Conservation (phyloP, 805 yeast genomes). For the Myxozyma neglecta region DNA sequence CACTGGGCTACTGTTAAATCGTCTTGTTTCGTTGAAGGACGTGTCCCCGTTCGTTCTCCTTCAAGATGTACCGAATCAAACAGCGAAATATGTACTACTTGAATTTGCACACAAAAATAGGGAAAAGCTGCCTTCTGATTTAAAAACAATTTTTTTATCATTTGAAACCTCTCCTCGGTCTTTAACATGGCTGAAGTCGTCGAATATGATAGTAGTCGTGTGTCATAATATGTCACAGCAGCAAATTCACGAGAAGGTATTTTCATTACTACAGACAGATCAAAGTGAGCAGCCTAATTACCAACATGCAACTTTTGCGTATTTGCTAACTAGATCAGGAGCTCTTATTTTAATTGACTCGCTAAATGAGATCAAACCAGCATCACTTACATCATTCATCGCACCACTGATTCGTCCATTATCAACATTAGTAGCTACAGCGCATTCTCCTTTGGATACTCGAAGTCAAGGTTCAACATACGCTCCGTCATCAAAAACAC, state of each 20-base stretch:
- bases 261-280: constrained; percentile 19
- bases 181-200: constrained; percentile 31
- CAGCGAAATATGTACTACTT: constrained; percentile 54
- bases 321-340: neutral
- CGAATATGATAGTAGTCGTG: constrained; percentile 1
- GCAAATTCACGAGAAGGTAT: constrained; percentile 31
- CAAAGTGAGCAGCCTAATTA: constrained; percentile 11
- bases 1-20: constrained; percentile 48
- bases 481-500: constrained; percentile 21
- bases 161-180: constrained; percentile 57
- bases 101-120: constrained; percentile 56
- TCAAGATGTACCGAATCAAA: constrained; percentile 69
- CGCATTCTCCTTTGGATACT: constrained; percentile 3
- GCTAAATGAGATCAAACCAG: constrained; percentile 56
- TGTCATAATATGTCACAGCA: constrained; percentile 14
- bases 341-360: constrained; percentile 64
- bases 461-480: constrained; percentile 3
- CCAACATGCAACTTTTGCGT: neutral
- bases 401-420: constrained; percentile 51
- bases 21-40: constrained; percentile 72
- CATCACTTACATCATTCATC: constrained; percentile 52
- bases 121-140: constrained; percentile 27
- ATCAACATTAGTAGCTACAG: constrained; percentile 46
- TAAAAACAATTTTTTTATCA: constrained; percentile 56
- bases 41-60: constrained; percentile 69